Percentiles rank a stretch among this genome's conserved stretches.
phyloP scores from a whole-genome alignment of 169 alveolate species.

The Cytauxzoon felis region DNA sequence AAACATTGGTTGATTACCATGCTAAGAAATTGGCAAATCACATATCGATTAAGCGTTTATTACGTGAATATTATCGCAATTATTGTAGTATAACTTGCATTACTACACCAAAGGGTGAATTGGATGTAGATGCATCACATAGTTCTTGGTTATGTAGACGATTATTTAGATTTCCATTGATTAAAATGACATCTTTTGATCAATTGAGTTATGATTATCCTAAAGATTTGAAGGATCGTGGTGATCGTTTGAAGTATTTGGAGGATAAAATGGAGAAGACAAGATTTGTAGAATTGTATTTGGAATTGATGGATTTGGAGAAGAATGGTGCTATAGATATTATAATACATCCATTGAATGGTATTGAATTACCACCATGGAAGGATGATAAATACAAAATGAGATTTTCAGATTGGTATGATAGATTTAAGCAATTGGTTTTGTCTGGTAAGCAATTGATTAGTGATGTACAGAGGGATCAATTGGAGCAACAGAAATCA shows the following conservation, averaged over 20 bases:
- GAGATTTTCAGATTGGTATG: constrained; percentile 64
- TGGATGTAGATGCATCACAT: constrained; percentile 60
- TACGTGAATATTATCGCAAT: constrained; percentile 65
- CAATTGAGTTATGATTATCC: constrained; percentile 50
- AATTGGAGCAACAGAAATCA: constrained; percentile 47
- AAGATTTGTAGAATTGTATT: constrained; percentile 44
- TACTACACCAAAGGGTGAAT: constrained; percentile 70
- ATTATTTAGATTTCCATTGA: constrained; percentile 60
- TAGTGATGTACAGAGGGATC: constrained; percentile 27
- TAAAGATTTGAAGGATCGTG: neutral
- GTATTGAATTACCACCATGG: constrained; percentile 62
- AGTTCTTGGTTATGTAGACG: constrained; percentile 58
- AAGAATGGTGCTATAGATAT: constrained; percentile 57
- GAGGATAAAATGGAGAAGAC: constrained; percentile 14
- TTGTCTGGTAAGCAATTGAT: constrained; percentile 32
- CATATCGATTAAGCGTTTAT: constrained; percentile 59
- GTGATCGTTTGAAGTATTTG: constrained; percentile 11
- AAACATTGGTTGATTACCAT: constrained; percentile 66
- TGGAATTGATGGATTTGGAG: constrained; percentile 63
- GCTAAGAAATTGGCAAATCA: constrained; percentile 63
- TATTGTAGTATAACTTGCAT: constrained; percentile 67
- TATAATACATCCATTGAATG: constrained; percentile 67
- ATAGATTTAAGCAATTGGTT: constrained; percentile 32
- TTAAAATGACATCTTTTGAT: constrained; percentile 8
- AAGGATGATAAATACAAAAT: constrained; percentile 58